phyloP scores from a whole-genome alignment of 495 filamentous ascomycete genomes.

The Daldinia decipiens region DNA sequence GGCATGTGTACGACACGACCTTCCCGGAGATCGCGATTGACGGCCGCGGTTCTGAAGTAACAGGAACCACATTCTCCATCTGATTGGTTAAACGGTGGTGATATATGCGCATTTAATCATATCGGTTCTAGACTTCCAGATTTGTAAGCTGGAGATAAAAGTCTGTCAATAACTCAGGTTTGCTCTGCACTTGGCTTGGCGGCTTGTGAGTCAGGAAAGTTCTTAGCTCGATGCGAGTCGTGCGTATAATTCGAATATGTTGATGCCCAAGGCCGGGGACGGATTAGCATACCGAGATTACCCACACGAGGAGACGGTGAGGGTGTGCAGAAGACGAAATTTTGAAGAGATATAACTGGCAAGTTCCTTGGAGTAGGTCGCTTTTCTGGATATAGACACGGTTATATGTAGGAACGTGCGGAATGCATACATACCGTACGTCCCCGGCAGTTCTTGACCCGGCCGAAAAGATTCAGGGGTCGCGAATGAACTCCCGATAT shows the following conservation, averaged over 20 bases:
- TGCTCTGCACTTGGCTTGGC: background rate
- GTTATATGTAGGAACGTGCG: conserved; percentile 9
- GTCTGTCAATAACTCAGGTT: background rate
- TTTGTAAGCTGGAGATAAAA: conserved; percentile 17
- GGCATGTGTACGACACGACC: conserved; percentile 23
- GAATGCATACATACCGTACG: conserved; percentile 15
- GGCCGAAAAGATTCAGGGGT: conserved; percentile 22
- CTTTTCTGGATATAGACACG: conserved; percentile 3
- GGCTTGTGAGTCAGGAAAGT: conserved; percentile 20
- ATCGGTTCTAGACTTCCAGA: conserved; percentile 15
- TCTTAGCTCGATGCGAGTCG: conserved; percentile 9
- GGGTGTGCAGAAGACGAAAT: conserved; percentile 20
- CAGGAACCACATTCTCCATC: conserved; percentile 30
- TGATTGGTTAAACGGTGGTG: conserved; percentile 25
- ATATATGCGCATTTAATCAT: conserved; percentile 17
- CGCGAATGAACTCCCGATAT: conserved; percentile 6
- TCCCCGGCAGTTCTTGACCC: conserved; percentile 9
- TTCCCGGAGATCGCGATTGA: conserved; percentile 18
- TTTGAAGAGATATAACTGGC: conserved; percentile 9
- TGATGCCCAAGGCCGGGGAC: conserved; percentile 27
- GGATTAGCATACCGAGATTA: conserved; percentile 13
- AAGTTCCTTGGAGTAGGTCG: conserved; percentile 15
- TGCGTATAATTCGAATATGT: conserved; percentile 16
- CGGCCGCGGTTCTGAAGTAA: conserved; percentile 34
- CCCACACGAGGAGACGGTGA: conserved; percentile 16